These are phyloP conservation scores for Orychophragmus violaceus DNA, from an alignment of 345 rosid genomes.

Conservation along the genomic window DNA sequence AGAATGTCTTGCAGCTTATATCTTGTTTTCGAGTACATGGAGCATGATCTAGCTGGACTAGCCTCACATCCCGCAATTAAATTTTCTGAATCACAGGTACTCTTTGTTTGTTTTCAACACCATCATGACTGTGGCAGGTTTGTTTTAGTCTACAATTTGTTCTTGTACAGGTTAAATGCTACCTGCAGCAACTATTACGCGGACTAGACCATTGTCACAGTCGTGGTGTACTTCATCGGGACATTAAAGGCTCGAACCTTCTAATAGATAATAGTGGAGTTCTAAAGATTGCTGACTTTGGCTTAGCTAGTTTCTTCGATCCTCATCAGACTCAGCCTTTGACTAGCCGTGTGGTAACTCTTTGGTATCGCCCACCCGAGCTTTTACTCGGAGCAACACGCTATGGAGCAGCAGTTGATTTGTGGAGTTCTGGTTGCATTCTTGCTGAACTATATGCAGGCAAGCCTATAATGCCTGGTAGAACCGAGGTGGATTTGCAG, in stretches of 20 bases:
- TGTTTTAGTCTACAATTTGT: too few species aligned
- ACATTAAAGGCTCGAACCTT: slow-evolving; percentile 95
- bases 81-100: slow-evolving; percentile 89
- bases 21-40: slow-evolving; percentile 98
- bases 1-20: slow-evolving; percentile 99
- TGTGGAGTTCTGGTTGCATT: slow-evolving; percentile 98
- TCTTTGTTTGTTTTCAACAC: background rate
- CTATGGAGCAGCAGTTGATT: slow-evolving; percentile 86
- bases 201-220: slow-evolving; percentile 98
- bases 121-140: too few species aligned
- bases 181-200: slow-evolving; percentile 72
- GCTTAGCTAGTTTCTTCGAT: slow-evolving; percentile 85
- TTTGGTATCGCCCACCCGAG: slow-evolving; percentile 98
- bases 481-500: slow-evolving; percentile 73
- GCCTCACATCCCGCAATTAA: slow-evolving; percentile 85
- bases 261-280: slow-evolving; percentile 84
- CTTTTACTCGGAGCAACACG: slow-evolving; percentile 94
- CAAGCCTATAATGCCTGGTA: slow-evolving; percentile 99
- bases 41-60: slow-evolving; percentile 94
- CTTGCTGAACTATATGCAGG: slow-evolving; percentile 94
- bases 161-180: slow-evolving; percentile 78
- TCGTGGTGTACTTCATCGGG: slow-evolving; percentile 90
- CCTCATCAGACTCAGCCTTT: slow-evolving; percentile 66
- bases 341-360: slow-evolving; percentile 96
- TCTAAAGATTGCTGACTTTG: slow-evolving; percentile 94